phyloP scores from a whole-genome alignment of 495 filamentous ascomycete genomes.

The Xylaria sp. region DNA sequence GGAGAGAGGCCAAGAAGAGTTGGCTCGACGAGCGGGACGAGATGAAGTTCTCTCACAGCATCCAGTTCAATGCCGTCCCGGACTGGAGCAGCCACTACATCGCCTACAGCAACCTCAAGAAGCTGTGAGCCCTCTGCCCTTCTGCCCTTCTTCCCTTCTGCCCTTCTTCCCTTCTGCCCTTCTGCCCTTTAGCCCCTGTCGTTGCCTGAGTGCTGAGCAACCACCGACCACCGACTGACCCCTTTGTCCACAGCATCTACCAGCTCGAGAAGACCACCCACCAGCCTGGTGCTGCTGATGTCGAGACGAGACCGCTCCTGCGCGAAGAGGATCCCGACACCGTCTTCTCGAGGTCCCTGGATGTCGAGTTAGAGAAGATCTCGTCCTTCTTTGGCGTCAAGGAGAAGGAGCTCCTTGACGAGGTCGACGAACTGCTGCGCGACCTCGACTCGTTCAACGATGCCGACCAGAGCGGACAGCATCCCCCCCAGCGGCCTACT shows the following conservation, averaged over 20 bases:
- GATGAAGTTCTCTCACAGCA: constrained; percentile 99
- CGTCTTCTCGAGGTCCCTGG: constrained; percentile 79
- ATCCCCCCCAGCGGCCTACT: constrained; percentile 44
- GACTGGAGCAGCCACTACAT: constrained; percentile 99
- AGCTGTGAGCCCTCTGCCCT: constrained; percentile 69
- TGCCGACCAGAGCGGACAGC: constrained; percentile 65
- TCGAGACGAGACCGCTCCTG: constrained; percentile 85
- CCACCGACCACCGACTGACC: background rate
- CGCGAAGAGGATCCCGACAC: constrained; percentile 73
- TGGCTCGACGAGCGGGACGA: constrained; percentile 72
- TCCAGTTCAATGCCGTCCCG: constrained; percentile 99
- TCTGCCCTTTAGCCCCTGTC: too few relatives aligned
- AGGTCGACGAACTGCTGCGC: constrained; percentile 74
- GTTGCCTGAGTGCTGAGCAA: too few relatives aligned
- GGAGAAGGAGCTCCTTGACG: constrained; percentile 81
- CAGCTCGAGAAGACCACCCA: constrained; percentile 82
- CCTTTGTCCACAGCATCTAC: constrained; percentile 72
- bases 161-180: background rate
- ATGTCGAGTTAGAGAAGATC: constrained; percentile 92
- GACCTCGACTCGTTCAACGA: constrained; percentile 77
- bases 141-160: too few relatives aligned
- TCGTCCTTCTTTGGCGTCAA: constrained; percentile 88
- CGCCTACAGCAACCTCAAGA: constrained; percentile 97
- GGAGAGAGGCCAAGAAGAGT: constrained; percentile 57
- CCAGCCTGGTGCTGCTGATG: constrained; percentile 64